Conservation (phyloP, 2,329 filamentous ascomycete genomes). For the Tolypocladium guangdongense region DNA sequence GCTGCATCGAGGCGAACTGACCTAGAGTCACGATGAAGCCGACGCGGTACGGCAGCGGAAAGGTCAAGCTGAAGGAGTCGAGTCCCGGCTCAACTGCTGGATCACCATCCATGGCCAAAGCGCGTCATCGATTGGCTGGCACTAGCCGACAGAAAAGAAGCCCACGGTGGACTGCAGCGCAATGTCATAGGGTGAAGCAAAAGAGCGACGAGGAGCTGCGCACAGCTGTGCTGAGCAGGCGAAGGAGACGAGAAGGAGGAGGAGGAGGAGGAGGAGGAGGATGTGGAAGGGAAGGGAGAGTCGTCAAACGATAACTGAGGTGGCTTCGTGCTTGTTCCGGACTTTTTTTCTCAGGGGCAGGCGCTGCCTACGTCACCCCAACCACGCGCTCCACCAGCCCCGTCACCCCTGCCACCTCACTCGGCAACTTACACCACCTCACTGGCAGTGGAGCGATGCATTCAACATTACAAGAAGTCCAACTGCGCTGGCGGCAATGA, state of each 20-base stretch:
- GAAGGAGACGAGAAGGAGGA: background rate
- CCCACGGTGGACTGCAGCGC: background rate
- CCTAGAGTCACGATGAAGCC: slow-evolving; percentile 77
- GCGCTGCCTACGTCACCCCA: background rate
- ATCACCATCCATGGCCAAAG: slow-evolving; percentile 56
- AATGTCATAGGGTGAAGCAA: background rate
- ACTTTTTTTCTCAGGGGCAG: slow-evolving; percentile 1
- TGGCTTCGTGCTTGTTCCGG: background rate
- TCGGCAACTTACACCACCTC: no score
- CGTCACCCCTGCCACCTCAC: background rate
- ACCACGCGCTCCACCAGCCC: background rate
- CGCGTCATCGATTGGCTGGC: slow-evolving; percentile 2
- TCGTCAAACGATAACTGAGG: background rate
- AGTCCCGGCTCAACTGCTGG: slow-evolving; percentile 58
- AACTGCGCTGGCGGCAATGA: no score
- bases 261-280: background rate
- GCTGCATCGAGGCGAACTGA: slow-evolving; percentile 27
- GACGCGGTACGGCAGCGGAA: slow-evolving; percentile 84
- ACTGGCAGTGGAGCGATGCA: background rate
- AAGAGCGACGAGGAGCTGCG: background rate
- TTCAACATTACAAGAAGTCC: no score
- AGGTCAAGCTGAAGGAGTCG: slow-evolving; percentile 76
- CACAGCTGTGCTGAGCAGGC: background rate
- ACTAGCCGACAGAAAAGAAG: background rate
- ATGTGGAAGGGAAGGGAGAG: background rate